Evolutionary conservation across 2,329 filamentous ascomycete species (phyloP).

Genomic region (Fusarium palustre): DNA sequence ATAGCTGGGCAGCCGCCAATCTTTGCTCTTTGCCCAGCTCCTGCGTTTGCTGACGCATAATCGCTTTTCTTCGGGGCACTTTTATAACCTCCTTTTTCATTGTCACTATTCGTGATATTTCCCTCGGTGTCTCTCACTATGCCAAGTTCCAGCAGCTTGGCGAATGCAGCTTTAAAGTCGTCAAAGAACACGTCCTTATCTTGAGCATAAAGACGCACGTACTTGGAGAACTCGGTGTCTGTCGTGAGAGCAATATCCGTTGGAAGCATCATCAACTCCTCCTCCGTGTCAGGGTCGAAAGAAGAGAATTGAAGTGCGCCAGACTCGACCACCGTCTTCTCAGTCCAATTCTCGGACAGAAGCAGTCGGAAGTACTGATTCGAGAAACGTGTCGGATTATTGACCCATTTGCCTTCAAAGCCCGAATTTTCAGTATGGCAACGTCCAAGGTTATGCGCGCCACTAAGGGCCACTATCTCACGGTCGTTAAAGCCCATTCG

Average conservation of each 20-base stretch:
- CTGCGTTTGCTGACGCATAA: background rate
- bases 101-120: background rate
- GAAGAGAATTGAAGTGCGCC: conserved; percentile 2
- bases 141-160: conserved; percentile 8
- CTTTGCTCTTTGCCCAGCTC: background rate
- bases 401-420: conserved; percentile 14
- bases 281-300: conserved; percentile 5
- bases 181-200: conserved; percentile 11
- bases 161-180: conserved; percentile 4
- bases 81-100: conserved; percentile 2
- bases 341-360: conserved; percentile 1
- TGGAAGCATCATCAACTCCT: conserved; percentile 18
- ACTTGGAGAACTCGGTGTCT: conserved; percentile 10
- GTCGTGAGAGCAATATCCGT: conserved; percentile 14
- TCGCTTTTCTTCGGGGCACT: conserved; percentile 19
- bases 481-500: conserved; percentile 17
- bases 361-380: conserved; percentile 19
- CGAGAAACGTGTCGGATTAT: conserved; percentile 13
- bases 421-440: conserved; percentile 18
- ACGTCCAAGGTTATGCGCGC: conserved; percentile 8
- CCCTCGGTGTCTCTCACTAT: background rate
- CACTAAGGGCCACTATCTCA: conserved; percentile 8
- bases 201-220: background rate
- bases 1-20: conserved; percentile 3
- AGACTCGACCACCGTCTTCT: conserved; percentile 10